phyloP scores from a whole-genome alignment of 2,329 filamentous ascomycete genomes.

The Colletotrichum sp. region DNA sequence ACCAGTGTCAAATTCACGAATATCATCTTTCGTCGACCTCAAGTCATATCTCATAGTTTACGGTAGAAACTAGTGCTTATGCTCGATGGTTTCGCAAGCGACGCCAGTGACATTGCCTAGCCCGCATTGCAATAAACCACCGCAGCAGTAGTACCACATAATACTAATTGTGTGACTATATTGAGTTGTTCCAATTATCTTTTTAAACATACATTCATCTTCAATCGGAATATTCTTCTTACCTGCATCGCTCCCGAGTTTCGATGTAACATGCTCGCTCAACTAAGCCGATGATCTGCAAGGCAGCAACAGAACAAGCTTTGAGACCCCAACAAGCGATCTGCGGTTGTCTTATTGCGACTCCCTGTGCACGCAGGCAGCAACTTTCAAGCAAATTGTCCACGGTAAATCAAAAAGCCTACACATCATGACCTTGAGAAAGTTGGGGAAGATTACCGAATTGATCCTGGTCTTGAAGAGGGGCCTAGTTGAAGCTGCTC shows the following conservation, averaged over 20 bases:
- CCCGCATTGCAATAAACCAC: background rate
- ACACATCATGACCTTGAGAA: background rate
- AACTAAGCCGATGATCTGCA: background rate
- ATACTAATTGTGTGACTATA: background rate
- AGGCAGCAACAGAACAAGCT: background rate
- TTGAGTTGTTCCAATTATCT: background rate
- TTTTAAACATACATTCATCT: background rate
- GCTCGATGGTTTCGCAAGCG: background rate
- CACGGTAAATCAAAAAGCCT: background rate
- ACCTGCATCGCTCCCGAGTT: background rate
- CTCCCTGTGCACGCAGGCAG: background rate
- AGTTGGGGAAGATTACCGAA: background rate
- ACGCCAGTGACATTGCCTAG: too few relatives aligned
- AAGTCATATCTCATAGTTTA: background rate
- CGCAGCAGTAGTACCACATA: background rate
- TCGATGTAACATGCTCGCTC: background rate
- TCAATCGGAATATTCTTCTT: background rate
- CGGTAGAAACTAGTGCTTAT: background rate
- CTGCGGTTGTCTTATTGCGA: background rate
- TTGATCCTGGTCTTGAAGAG: background rate
- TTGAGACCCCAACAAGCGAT: background rate
- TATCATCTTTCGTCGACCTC: background rate
- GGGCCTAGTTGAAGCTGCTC: background rate
- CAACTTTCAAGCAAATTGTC: background rate
- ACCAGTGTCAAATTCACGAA: background rate